Evolutionary conservation across 2,329 filamentous ascomycete genomes (phyloP), one percentile per base, ranked within the genome.

Genomic region (Domatiomyces globalis): DNA sequence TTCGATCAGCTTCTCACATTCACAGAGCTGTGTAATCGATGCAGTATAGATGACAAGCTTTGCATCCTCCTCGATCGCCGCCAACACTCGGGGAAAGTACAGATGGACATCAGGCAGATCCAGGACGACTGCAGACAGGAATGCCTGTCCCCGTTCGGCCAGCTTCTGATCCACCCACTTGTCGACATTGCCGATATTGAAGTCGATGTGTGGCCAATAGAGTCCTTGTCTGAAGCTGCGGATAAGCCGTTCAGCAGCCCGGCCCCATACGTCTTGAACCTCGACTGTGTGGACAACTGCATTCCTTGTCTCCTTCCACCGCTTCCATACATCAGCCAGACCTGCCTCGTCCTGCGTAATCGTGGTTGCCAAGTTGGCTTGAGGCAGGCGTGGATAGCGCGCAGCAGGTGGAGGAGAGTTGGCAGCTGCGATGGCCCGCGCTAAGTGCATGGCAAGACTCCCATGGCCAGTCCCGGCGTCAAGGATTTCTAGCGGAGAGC

Each of bases 391-490:
- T 17, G 27, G 45, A 29, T 25, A 36, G 20, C 6, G 45, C 29
- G 44, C 61, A 60, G 25, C 56, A 53, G 17, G 48, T 0, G 75
- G 73, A 5, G 75, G 68, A 1, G 77, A 69, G 61, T 89, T 89
- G 17, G 80, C 83, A 45, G 78, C 85, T 63, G 89, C 83, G 45
- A 92, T 78, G 2, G 85, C 84, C 49, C 84, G 77, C 27, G 85
- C 81, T 19, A 92, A 73, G 62, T 89, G 79, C 4, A 92, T 67
- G 0, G 85, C 90, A 52, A 92, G 67, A 33, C 83, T 81, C 52
- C 86, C 87, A 72, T 89, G 85, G n/a, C 86, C 87, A 2, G 86
- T 92, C 15, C 87, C 86, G 46, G 85, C 85, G 67, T 92, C 87
- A 49, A 92, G 80, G 45, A 92, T 85, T 63, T 90, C 84, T 10